A percentile compares a stretch with the other conserved stretches of the same genome.
These are phyloP conservation scores for Beauveria asiatica DNA, from an alignment of 2,329 filamentous ascomycete species.

Conservation along the genomic window DNA sequence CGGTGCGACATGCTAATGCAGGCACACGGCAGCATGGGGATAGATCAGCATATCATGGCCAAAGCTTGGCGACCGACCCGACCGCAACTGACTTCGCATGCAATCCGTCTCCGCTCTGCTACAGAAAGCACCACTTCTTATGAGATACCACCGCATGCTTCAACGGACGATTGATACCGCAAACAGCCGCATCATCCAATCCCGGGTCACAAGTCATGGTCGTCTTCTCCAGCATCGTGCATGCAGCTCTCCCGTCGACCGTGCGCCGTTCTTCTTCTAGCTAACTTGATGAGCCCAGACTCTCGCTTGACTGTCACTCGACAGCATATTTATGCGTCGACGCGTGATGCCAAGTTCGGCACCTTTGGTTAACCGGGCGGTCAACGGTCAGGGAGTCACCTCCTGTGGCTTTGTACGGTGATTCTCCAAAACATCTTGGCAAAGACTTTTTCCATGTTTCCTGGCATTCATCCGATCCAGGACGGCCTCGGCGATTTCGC, in stretches of 20 bases:
- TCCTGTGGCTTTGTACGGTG: not conserved
- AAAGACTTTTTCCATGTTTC: not conserved
- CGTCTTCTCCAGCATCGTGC: not conserved
- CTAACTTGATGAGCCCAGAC: not conserved
- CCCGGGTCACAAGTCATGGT: too few species aligned
- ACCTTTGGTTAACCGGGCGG: too few species aligned
- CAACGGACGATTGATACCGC: too few species aligned
- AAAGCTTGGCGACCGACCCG: not conserved
- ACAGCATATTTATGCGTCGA: not conserved
- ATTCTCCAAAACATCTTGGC: not conserved
- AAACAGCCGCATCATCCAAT: too few species aligned
- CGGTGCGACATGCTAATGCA: not conserved
- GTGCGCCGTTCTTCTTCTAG: not conserved
- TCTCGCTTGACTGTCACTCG: not conserved
- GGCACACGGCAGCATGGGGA: not conserved
- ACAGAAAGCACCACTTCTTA: not conserved
- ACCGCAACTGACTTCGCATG: too few species aligned
- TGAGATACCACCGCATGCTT: too few species aligned
- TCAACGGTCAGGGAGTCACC: not conserved
- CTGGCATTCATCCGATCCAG: not conserved
- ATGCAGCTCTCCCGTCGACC: not conserved
- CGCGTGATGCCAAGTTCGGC: not conserved
- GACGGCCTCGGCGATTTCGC: not conserved
- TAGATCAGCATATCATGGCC: not conserved
- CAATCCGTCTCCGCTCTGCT: not conserved